Evolutionary conservation across 495 filamentous ascomycete genomes (phyloP).

Genomic region (Penicillium coprophilum): DNA sequence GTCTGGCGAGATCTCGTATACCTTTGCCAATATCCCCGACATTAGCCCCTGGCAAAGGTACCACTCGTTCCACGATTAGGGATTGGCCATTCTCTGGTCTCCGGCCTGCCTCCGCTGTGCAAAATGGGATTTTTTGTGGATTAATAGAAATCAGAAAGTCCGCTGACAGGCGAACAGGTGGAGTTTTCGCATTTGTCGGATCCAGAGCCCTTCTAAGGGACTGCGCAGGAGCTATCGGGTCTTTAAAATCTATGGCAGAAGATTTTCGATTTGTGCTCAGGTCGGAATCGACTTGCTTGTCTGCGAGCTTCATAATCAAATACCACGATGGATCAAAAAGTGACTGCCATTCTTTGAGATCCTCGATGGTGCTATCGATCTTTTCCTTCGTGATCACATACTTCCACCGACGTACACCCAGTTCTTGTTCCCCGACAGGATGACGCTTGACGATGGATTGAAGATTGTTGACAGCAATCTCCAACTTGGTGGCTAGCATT

Average conservation of each 20-base stretch:
- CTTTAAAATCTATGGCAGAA: neutral
- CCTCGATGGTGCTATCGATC: conserved; percentile 2
- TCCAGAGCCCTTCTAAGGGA: neutral
- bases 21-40: neutral
- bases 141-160: neutral
- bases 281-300: neutral
- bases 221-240: neutral
- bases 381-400: neutral
- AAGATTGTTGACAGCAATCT: neutral
- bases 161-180: neutral
- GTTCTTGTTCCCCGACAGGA: neutral
- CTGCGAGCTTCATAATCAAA: conserved; percentile 23
- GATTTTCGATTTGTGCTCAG: neutral
- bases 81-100: neutral
- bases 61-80: neutral
- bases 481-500: neutral
- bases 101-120: neutral
- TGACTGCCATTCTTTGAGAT: conserved; percentile 25
- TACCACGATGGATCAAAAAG: conserved; percentile 36
- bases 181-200: neutral
- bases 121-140: neutral
- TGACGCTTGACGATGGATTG: neutral
- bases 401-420: neutral
- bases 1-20: conserved; percentile 5
- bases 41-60: neutral